These are phyloP conservation scores for Thinopyrum elongatum DNA, from an alignment of 176 grass and related monocot genomes.

Conservation along the genomic window DNA sequence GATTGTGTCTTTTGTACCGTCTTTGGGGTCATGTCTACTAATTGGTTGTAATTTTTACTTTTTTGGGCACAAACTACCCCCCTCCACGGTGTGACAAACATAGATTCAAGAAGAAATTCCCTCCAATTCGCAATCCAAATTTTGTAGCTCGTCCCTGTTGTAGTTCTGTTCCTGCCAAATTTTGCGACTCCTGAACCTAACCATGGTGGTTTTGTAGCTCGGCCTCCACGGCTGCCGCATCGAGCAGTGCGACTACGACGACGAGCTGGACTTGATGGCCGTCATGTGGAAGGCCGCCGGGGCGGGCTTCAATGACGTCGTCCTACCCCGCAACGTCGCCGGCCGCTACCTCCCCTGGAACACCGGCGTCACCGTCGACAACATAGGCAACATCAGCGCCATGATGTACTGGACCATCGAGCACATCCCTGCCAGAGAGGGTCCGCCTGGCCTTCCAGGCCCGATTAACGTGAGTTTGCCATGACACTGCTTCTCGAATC, in stretches of 20 bases:
- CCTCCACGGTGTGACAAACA: too few relatives aligned
- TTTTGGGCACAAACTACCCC: too few relatives aligned
- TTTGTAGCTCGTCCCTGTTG: too few relatives aligned
- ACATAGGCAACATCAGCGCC: background rate
- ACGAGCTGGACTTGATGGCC: background rate
- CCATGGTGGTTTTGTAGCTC: too few relatives aligned
- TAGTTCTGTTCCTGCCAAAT: too few relatives aligned
- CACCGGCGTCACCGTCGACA: background rate
- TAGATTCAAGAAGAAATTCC: too few relatives aligned
- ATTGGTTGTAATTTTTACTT: too few relatives aligned
- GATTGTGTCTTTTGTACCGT: too few relatives aligned
- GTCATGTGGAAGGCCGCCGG: background rate
- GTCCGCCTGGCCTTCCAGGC: background rate
- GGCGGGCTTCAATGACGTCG: background rate
- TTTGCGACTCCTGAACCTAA: too few relatives aligned
- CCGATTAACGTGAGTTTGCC: background rate
- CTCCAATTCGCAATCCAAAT: too few relatives aligned
- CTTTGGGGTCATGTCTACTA: too few relatives aligned
- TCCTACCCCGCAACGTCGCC: background rate
- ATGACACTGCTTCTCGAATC: background rate
- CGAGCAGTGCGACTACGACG: background rate
- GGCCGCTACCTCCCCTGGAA: background rate
- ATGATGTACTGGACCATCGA: constrained; percentile 16
- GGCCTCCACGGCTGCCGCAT: background rate
- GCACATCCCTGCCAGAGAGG: background rate